Percentiles rank a stretch among this genome's conserved stretches.
These are phyloP conservation scores for Hyphopichia wangnamkhiaoensis DNA, from an alignment of 1,139 yeast genomes.

Conservation along the genomic window DNA sequence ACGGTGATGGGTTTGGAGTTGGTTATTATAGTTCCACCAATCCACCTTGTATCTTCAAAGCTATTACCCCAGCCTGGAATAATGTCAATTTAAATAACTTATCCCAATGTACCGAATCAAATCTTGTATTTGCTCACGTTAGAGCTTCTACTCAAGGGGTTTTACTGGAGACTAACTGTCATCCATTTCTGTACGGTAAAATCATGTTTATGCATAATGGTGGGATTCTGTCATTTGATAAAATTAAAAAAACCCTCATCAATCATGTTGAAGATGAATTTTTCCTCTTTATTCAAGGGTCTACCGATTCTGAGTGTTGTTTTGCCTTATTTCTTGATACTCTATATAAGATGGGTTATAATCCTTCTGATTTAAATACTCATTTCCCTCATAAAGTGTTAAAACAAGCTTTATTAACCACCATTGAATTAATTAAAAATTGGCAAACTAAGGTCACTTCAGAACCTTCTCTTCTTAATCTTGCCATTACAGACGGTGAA, in stretches of 20 bases:
- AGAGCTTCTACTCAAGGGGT: constrained; percentile 96
- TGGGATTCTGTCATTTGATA: constrained; percentile 71
- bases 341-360: constrained; percentile 70
- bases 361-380: constrained; percentile 48
- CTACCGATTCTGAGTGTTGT: constrained; percentile 94
- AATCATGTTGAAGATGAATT: constrained; percentile 77
- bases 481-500: constrained; percentile 93
- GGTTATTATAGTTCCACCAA: constrained; percentile 79
- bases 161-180: constrained; percentile 91
- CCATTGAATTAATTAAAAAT: constrained; percentile 70
- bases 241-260: constrained; percentile 71
- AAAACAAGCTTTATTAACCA: constrained; percentile 67
- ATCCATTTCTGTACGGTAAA: constrained; percentile 84
- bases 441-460: constrained; percentile 52
- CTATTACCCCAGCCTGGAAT: constrained; percentile 98
- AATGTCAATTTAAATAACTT: constrained; percentile 83
- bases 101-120: constrained; percentile 83
- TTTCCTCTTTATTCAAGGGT: constrained; percentile 81
- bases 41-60: constrained; percentile 64
- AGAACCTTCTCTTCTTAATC: constrained; percentile 88
- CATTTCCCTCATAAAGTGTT: constrained; percentile 56
- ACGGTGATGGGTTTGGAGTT: constrained; percentile 98
- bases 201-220: constrained; percentile 98
- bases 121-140: constrained; percentile 89
- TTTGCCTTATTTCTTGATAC: constrained; percentile 87